Base-by-base conservation (phyloP, 306 rosid species). In the Ceratonia siliqua region DNA sequence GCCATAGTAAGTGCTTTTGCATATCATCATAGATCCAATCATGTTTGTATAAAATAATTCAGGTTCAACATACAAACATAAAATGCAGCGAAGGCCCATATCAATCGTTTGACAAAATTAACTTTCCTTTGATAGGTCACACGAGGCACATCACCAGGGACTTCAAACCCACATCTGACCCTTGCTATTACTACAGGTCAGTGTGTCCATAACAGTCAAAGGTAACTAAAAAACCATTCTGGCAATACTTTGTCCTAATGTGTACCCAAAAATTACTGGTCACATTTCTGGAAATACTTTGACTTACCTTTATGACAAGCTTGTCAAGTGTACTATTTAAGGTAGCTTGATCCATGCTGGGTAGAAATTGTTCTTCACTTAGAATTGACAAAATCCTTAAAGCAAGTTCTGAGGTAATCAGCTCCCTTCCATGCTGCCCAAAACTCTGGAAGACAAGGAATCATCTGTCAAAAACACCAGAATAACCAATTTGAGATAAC, bases 391-490 rank as follows among this genome's bases (percentile, higher is more conserved):
- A 83, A 78, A 91, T 84, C 84, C 87, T 79, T 63, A 89, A 85
- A 68, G 98, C 97, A 76, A 94, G 89, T 86, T 94, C 98, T 59
- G 92, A 50, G 50, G 98, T 91, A 78, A 94, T 94, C 76, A 94
- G 88, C 86, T 94, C 98, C 86, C 97, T 87, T 76, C 96, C 98
- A 70, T 91, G 98, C 98, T 94, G 98, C 81, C 98, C 98, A 82
- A 94, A 94, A 94, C 98, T 94, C 98, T 94, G 98, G 97, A 91
- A 94, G 91, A 94, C 97, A 94, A 94, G 94, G 97, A 94, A 94
- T 91, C 91, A 89, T 94, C 98, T 94, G 98, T 94, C 98, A 93
- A 87, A 87, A 89, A 94, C 83, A 91, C 84, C 90, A 91, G 89
- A 87, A 88, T 89, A 86, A 86, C 89, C 88, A 89, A 87, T 83